Evolutionary conservation across 192 early-diverging fungal species (phyloP).

Genomic region (Coemansia asiatica): DNA sequence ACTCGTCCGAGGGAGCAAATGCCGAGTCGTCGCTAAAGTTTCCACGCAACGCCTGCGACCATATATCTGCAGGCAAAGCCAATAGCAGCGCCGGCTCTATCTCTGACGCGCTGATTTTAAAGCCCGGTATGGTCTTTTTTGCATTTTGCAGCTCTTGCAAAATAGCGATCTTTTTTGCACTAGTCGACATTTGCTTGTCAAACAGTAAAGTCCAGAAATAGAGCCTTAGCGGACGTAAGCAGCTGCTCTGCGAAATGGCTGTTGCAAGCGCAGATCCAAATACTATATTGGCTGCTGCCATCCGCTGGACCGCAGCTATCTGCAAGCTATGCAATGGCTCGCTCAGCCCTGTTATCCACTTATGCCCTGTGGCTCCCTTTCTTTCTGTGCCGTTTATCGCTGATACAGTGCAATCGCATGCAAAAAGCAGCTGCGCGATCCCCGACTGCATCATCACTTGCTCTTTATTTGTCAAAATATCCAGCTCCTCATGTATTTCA

Average conservation of each 20-base stretch:
- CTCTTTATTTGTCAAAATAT: neutral
- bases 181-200: neutral
- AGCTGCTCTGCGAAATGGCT: neutral
- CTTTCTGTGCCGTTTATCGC: slow-evolving; percentile 6
- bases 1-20: slow-evolving; percentile 32
- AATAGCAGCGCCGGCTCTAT: slow-evolving; percentile 34
- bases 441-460: neutral
- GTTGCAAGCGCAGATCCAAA: neutral
- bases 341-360: neutral
- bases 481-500: neutral
- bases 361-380: neutral
- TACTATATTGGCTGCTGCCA: neutral
- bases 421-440: slow-evolving; percentile 21
- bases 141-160: slow-evolving; percentile 18
- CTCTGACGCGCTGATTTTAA: slow-evolving; percentile 15
- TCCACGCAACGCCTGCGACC: slow-evolving; percentile 16
- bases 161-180: neutral
- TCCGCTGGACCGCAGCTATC: neutral
- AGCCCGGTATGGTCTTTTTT: slow-evolving; percentile 11
- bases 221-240: slow-evolving; percentile 12
- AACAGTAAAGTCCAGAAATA: slow-evolving; percentile 34
- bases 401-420: slow-evolving; percentile 23
- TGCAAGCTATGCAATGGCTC: neutral
- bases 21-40: slow-evolving; percentile 32
- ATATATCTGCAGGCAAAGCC: slow-evolving; percentile 17